Evolutionary conservation across 2,329 filamentous ascomycete genomes (phyloP).

Genomic region (Neospermospora avenae): DNA sequence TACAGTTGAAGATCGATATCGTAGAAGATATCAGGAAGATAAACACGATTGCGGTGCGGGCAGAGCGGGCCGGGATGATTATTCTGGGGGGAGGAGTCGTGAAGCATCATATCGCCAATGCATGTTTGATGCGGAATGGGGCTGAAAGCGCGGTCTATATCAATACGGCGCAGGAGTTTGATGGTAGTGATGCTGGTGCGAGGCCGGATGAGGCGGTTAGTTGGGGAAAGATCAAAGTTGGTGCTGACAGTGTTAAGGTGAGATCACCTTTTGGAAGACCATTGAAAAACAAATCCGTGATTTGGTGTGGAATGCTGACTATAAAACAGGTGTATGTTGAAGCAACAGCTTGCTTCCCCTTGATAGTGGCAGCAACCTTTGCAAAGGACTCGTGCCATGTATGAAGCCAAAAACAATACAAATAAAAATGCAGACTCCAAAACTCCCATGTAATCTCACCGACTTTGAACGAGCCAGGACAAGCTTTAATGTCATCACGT

Average conservation of each 20-base stretch:
- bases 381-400: slow-evolving; percentile 42
- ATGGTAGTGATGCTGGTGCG: slow-evolving; percentile 93
- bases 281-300: neutral
- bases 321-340: slow-evolving; percentile 58
- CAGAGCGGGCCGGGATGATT: slow-evolving; percentile 89
- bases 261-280: slow-evolving; percentile 25
- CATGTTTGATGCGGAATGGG: slow-evolving; percentile 94
- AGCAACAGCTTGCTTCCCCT: slow-evolving; percentile 61
- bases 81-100: slow-evolving; percentile 92
- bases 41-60: slow-evolving; percentile 86
- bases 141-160: slow-evolving; percentile 97
- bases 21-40: slow-evolving; percentile 91
- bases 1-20: slow-evolving; percentile 81
- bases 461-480: neutral
- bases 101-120: slow-evolving; percentile 98
- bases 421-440: neutral
- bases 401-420: neutral
- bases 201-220: slow-evolving; percentile 95
- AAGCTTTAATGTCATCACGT: too few species aligned
- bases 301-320: slow-evolving; percentile 4
- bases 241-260: slow-evolving; percentile 87
- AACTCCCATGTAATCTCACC: neutral
- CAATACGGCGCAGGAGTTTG: slow-evolving; percentile 96
- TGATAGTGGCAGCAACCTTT: slow-evolving; percentile 66
- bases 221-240: slow-evolving; percentile 96